A percentile compares a stretch with the other conserved stretches of the same genome.
Conservation (phyloP, 108 stramenopile genomes). For the Nannochloropsis salina region DNA sequence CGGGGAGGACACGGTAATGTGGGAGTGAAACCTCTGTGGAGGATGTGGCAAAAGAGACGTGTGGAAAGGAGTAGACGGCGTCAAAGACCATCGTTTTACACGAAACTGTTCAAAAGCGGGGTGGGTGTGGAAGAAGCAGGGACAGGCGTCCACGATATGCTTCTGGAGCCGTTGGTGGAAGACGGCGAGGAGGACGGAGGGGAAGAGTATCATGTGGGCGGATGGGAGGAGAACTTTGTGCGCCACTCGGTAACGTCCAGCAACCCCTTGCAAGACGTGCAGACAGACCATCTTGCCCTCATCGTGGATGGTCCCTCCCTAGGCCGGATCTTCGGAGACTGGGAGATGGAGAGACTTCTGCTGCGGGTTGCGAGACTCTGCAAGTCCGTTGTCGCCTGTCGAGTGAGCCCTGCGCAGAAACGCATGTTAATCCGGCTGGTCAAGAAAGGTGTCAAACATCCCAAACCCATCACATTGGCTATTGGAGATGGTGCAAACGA, state of each 20-base stretch:
- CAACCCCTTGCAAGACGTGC: constrained; percentile 26
- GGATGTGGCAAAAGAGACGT: not conserved
- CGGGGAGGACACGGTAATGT: not conserved
- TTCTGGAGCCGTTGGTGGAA: constrained; percentile 34
- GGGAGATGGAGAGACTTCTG: constrained; percentile 12
- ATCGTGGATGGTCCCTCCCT: constrained; percentile 45
- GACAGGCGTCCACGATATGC: constrained; percentile 24
- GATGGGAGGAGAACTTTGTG: too few species aligned
- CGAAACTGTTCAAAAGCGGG: not conserved
- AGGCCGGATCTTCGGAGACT: constrained; percentile 5
- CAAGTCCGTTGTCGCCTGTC: constrained; percentile 56
- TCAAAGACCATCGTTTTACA: not conserved
- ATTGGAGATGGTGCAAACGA: constrained; percentile 63
- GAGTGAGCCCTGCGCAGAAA: constrained; percentile 58
- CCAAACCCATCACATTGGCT: constrained; percentile 53
- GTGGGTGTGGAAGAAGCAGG: constrained; percentile 21
- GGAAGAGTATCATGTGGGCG: not conserved
- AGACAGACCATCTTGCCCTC: constrained; percentile 44
- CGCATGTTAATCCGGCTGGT: constrained; percentile 57
- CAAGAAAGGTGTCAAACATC: constrained; percentile 33
- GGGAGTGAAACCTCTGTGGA: not conserved
- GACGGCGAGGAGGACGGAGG: constrained; percentile 20
- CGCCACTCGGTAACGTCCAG: not conserved
- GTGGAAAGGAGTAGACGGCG: not conserved
- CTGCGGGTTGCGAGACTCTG: constrained; percentile 42